These are phyloP conservation scores for Dactylellina sp. DNA, from an alignment of 2,329 filamentous ascomycete genomes.

Conservation along the genomic window DNA sequence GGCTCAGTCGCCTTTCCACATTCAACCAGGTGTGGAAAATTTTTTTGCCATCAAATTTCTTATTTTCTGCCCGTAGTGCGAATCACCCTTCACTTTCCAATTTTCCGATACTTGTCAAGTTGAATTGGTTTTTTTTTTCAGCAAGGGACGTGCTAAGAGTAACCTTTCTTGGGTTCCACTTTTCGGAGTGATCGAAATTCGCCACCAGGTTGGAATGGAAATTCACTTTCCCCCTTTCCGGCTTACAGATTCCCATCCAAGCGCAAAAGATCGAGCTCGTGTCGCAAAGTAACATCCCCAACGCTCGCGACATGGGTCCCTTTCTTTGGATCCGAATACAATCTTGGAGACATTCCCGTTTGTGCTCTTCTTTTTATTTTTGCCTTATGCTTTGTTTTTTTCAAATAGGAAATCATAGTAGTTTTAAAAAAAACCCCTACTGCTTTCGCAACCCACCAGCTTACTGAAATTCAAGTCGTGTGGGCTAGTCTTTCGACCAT, in stretches of 20 bases:
- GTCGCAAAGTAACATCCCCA: constrained; percentile 13
- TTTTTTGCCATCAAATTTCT: constrained; percentile 14
- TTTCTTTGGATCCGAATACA: constrained; percentile 13
- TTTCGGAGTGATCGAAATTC: constrained; percentile 40
- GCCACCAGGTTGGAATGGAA: constrained; percentile 54
- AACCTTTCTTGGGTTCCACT: constrained; percentile 39
- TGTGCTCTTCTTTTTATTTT: constrained; percentile 12
- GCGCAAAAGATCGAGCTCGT: constrained; percentile 39
- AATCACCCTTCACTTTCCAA: background rate
- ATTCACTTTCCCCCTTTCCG: constrained; percentile 56
- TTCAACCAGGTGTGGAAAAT: background rate
- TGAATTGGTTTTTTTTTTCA: constrained; percentile 32
- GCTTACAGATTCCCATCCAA: constrained; percentile 47
- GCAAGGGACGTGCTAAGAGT: constrained; percentile 31
- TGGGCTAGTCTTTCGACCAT: too few species aligned
- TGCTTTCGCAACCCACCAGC: too few species aligned
- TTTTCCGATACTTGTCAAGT: constrained; percentile 23
- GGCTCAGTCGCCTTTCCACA: background rate
- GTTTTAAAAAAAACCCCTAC: too few species aligned
- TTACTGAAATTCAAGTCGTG: too few species aligned
- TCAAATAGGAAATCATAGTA: too few species aligned
- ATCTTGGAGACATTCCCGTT: background rate
- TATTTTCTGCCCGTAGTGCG: constrained; percentile 12
- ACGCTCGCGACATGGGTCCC: constrained; percentile 10
- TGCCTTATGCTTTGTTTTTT: background rate